phyloP scores from a whole-genome alignment of 148 eudicot species.

The Simmondsia chinensis region DNA sequence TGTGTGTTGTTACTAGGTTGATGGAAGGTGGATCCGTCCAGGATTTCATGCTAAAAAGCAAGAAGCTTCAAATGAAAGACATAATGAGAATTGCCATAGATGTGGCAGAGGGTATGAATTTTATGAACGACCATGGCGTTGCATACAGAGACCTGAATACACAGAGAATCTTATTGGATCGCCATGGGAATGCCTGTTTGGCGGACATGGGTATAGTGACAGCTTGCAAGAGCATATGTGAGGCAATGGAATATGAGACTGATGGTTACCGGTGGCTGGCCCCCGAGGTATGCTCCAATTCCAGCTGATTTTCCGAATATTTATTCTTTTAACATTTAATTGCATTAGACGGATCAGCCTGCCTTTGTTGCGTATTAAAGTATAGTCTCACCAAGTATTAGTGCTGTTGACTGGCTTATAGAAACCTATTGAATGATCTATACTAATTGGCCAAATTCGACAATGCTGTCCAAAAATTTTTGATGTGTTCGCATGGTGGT shows the following conservation, averaged over 20 bases:
- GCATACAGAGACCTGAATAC: slow-evolving; percentile 78
- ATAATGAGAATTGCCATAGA: slow-evolving; percentile 67
- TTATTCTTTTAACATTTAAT: not conserved
- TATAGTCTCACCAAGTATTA: not conserved
- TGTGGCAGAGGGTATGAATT: slow-evolving; percentile 82
- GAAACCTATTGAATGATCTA: too few relatives aligned
- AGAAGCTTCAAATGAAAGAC: slow-evolving; percentile 71
- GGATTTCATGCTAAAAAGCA: slow-evolving; percentile 63
- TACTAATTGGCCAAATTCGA: too few relatives aligned
- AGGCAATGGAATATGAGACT: slow-evolving; percentile 93
- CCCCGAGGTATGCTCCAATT: slow-evolving; percentile 68
- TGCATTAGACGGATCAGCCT: not conserved
- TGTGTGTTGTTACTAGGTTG: slow-evolving; percentile 70
- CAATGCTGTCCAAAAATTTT: too few relatives aligned
- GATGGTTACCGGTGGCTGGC: slow-evolving; percentile 98
- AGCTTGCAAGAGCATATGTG: slow-evolving; percentile 70
- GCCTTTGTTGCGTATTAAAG: not conserved
- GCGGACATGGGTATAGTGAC: slow-evolving; percentile 90
- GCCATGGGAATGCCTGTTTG: slow-evolving; percentile 79
- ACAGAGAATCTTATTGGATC: slow-evolving; percentile 74
- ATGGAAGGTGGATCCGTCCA: slow-evolving; percentile 94
- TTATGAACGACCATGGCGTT: slow-evolving; percentile 90
- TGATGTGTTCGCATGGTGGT: too few relatives aligned
- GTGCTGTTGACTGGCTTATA: too few relatives aligned
- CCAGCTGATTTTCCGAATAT: not conserved